Conservation (phyloP, 164 flowering plant species). For the grape (Vitis vinifera) region DNA sequence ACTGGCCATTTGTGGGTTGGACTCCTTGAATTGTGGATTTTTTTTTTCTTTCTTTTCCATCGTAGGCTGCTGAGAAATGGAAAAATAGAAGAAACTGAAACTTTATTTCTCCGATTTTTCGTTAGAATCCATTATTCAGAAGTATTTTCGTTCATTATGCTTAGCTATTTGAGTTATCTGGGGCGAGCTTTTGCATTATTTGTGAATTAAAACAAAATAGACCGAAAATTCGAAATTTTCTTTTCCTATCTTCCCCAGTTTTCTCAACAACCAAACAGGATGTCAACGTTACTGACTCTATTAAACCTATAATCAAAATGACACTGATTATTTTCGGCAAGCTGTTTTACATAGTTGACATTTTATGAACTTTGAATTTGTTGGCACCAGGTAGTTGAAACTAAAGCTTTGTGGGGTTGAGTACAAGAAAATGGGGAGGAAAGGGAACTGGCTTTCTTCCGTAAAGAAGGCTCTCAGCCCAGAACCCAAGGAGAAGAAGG, state of each 20-base stretch:
- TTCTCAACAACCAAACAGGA: neutral
- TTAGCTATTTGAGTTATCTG: neutral
- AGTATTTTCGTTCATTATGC: neutral
- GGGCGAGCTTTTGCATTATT: too few species aligned
- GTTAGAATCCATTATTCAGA: neutral
- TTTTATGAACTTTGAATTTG: neutral
- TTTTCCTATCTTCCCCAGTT: neutral
- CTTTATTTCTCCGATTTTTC: neutral
- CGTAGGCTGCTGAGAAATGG: neutral
- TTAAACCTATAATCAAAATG: too few species aligned
- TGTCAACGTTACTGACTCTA: neutral
- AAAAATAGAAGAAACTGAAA: too few species aligned
- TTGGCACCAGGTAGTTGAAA: neutral
- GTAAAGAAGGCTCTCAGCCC: constrained; percentile 53
- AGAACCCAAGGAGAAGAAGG: constrained; percentile 42
- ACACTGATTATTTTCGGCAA: too few species aligned
- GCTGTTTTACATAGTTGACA: too few species aligned
- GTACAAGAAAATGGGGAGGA: constrained; percentile 48
- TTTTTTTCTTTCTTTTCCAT: neutral
- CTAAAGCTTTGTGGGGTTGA: constrained; percentile 11
- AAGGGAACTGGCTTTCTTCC: constrained; percentile 45
- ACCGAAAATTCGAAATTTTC: neutral
- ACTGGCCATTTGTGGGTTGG: neutral
- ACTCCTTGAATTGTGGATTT: neutral
- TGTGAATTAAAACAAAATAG: neutral